A percentile compares a stretch with the other conserved stretches of the same genome.
phyloP scores from a whole-genome alignment of 2,329 filamentous ascomycete genomes.

The Grosmannia serpens region DNA sequence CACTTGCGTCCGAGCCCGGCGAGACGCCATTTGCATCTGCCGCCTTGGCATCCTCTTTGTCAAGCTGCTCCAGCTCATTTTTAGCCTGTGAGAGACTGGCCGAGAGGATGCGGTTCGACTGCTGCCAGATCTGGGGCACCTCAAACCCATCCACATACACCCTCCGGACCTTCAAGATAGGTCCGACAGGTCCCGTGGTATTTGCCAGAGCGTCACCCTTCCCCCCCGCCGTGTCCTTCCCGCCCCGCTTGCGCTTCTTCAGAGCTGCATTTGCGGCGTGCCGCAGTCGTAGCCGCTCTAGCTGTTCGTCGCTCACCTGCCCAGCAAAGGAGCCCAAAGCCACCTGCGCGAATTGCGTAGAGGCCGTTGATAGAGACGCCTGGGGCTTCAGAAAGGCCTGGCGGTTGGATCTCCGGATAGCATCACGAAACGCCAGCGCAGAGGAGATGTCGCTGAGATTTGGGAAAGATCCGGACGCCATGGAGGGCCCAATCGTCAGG shows the following conservation, averaged over 20 bases:
- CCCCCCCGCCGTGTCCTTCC: constrained; percentile 29
- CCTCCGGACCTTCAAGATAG: constrained; percentile 63
- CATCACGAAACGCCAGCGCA: constrained; percentile 37
- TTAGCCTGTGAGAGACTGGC: constrained; percentile 39
- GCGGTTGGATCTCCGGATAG: constrained; percentile 49
- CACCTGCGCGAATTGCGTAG: constrained; percentile 65
- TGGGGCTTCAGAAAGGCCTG: constrained; percentile 70
- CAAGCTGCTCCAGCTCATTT: constrained; percentile 34
- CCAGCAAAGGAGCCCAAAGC: constrained; percentile 69
- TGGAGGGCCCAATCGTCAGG: constrained; percentile 9
- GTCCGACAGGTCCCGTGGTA: constrained; percentile 53
- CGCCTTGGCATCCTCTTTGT: constrained; percentile 34
- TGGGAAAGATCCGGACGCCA: constrained; percentile 18
- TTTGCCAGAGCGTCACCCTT: constrained; percentile 48
- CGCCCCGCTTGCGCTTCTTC: constrained; percentile 61
- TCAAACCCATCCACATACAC: constrained; percentile 82
- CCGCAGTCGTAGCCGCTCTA: constrained; percentile 43
- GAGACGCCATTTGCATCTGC: constrained; percentile 14
- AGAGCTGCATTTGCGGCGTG: constrained; percentile 35
- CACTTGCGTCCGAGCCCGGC: constrained; percentile 1
- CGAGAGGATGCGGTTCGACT: constrained; percentile 70
- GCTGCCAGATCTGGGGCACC: constrained; percentile 85
- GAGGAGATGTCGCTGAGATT: constrained; percentile 15
- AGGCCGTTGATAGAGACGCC: constrained; percentile 52
- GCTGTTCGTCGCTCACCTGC: constrained; percentile 62